A percentile compares a stretch with the other conserved stretches of the same genome.
phyloP scores from a whole-genome alignment of 768 basidiomycete genomes.

The Austroboletus festivus region DNA sequence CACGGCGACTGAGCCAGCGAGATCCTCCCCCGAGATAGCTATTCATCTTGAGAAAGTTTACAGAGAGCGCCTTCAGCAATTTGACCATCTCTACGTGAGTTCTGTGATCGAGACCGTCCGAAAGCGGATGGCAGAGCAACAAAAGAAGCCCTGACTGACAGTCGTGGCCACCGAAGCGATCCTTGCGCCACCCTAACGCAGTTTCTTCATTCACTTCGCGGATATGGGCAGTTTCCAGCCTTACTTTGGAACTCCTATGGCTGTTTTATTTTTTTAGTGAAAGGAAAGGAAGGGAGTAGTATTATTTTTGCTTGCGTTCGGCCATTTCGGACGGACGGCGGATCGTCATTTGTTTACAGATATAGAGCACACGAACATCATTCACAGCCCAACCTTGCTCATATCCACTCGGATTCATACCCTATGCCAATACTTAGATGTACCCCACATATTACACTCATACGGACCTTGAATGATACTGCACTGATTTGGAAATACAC shows the following conservation, averaged over 20 bases:
- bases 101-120: constrained; percentile 31
- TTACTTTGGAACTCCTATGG: constrained; percentile 15
- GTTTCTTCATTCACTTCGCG: constrained; percentile 3
- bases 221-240: constrained; percentile 4
- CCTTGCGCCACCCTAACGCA: constrained; percentile 3
- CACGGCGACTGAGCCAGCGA: constrained; percentile 21
- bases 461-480: no score
- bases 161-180: constrained; percentile 11
- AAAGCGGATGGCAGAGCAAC: constrained; percentile 32
- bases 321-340: constrained; percentile 3
- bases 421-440: neutral
- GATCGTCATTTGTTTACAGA: constrained; percentile 8
- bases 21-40: constrained; percentile 25
- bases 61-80: constrained; percentile 31
- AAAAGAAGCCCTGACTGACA: constrained; percentile 24
- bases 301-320: constrained; percentile 1
- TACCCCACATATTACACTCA: neutral
- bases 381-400: constrained; percentile 5
- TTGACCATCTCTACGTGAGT: constrained; percentile 33
- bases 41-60: constrained; percentile 26
- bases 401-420: constrained; percentile 1
- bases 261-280: constrained; percentile 5
- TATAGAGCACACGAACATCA: constrained; percentile 5
- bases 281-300: neutral
- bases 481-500: no score